These are phyloP conservation scores for Fusarium sp. DNA, from an alignment of 2,329 filamentous ascomycete species.

Conservation along the genomic window DNA sequence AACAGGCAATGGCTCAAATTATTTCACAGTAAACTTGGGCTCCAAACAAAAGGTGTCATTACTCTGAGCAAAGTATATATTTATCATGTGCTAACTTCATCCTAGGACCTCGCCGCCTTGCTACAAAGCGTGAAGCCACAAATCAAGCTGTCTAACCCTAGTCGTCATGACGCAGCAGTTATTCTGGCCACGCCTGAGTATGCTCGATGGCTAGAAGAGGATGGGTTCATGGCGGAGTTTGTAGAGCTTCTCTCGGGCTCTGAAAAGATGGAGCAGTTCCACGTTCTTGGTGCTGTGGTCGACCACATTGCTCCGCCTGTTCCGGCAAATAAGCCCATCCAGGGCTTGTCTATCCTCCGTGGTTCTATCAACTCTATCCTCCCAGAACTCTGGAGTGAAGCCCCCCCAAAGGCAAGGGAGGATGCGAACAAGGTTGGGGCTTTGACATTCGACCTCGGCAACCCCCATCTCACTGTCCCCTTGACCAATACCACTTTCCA, in stretches of 20 bases:
- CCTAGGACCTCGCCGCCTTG: constrained; percentile 29
- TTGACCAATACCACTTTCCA: constrained; percentile 81
- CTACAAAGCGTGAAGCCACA: constrained; percentile 34
- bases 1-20: constrained; percentile 18
- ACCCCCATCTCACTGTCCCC: constrained; percentile 62
- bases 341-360: constrained; percentile 62
- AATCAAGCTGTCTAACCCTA: constrained; percentile 42
- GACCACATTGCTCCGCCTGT: constrained; percentile 58
- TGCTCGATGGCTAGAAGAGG: constrained; percentile 57
- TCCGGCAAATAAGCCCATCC: constrained; percentile 44
- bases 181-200: constrained; percentile 60
- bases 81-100: constrained; percentile 10
- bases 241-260: constrained; percentile 57
- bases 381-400: constrained; percentile 55
- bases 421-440: constrained; percentile 51
- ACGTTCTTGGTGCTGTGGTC: constrained; percentile 63
- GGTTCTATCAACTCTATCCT: constrained; percentile 53
- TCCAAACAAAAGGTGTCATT: constrained; percentile 20
- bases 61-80: not conserved
- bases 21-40: constrained; percentile 38
- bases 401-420: constrained; percentile 39
- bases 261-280: constrained; percentile 50
- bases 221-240: constrained; percentile 53
- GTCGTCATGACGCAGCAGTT: constrained; percentile 54
- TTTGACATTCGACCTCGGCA: constrained; percentile 53